These are phyloP conservation scores for Canna indica DNA, from an alignment of 176 grass and related monocot genomes.

Conservation along the genomic window DNA sequence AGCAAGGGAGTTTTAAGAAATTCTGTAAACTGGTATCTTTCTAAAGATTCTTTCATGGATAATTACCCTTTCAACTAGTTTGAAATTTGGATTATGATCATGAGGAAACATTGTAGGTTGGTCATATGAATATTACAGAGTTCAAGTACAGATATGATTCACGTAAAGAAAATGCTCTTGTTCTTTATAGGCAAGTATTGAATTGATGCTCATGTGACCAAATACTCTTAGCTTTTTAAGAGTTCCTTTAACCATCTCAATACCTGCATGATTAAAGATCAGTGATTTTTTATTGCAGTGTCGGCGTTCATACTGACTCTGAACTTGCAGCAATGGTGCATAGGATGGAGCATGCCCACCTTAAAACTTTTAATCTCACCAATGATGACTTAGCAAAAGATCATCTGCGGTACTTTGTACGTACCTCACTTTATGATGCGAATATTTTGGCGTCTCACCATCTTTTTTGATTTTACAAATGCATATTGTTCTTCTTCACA, in stretches of 20 bases:
- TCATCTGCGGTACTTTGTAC: constrained; percentile 94
- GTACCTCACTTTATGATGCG: constrained; percentile 26
- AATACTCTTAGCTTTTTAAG: too few species aligned
- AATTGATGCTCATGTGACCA: not conserved
- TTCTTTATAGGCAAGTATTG: constrained; percentile 64
- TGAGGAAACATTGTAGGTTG: constrained; percentile 93
- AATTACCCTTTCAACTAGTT: too few species aligned
- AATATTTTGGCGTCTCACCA: not conserved
- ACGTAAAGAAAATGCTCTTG: constrained; percentile 68
- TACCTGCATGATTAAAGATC: not conserved
- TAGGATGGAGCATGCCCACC: constrained; percentile 49
- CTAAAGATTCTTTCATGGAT: not conserved
- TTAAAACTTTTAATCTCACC: constrained; percentile 81
- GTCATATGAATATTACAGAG: constrained; percentile 96
- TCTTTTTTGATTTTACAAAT: not conserved
- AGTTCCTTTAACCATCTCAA: too few species aligned
- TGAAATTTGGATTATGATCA: too few species aligned
- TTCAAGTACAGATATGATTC: constrained; percentile 99
- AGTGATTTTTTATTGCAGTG: constrained; percentile 45
- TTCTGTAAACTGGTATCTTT: constrained; percentile 57
- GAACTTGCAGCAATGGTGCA: constrained; percentile 65
- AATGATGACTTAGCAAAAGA: constrained; percentile 78
- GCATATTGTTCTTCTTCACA: not conserved
- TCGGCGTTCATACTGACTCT: constrained; percentile 78
- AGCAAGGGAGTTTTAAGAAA: constrained; percentile 84